Evolutionary conservation across 139 green algal genomes (phyloP).

Genomic region (Micractinium conductrix): DNA sequence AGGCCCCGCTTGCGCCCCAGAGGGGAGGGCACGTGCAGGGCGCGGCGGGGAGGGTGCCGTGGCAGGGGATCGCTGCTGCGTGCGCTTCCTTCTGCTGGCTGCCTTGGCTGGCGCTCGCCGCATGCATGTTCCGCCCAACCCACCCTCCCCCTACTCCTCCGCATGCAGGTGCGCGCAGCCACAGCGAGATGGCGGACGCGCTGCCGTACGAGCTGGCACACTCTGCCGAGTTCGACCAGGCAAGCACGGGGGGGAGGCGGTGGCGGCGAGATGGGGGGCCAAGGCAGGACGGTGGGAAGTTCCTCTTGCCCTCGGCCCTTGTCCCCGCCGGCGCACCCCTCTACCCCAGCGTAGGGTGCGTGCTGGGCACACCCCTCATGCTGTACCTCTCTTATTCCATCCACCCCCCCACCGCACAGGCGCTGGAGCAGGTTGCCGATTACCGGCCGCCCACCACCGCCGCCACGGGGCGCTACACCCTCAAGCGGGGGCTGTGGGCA

Average conservation of each 20-base stretch:
- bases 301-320: too few relatives aligned
- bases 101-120: neutral
- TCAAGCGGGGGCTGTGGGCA: slow-evolving; percentile 45
- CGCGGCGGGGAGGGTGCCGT: too few relatives aligned
- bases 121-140: neutral
- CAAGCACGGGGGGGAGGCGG: too few relatives aligned
- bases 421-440: slow-evolving; percentile 34
- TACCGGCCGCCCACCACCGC: slow-evolving; percentile 35
- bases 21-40: too few relatives aligned
- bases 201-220: slow-evolving; percentile 47
- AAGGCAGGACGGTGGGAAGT: too few relatives aligned
- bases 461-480: slow-evolving; percentile 31
- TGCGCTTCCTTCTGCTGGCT: neutral
- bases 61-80: too few relatives aligned
- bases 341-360: too few relatives aligned
- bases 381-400: too few relatives aligned
- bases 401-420: neutral
- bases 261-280: too few relatives aligned
- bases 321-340: too few relatives aligned
- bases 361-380: too few relatives aligned
- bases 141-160: neutral
- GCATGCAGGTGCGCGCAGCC: slow-evolving; percentile 37
- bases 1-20: neutral
- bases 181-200: slow-evolving; percentile 46
- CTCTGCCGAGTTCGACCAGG: slow-evolving; percentile 9